phyloP scores from a whole-genome alignment of 768 basidiomycete genomes.

The Boletus edulis region DNA sequence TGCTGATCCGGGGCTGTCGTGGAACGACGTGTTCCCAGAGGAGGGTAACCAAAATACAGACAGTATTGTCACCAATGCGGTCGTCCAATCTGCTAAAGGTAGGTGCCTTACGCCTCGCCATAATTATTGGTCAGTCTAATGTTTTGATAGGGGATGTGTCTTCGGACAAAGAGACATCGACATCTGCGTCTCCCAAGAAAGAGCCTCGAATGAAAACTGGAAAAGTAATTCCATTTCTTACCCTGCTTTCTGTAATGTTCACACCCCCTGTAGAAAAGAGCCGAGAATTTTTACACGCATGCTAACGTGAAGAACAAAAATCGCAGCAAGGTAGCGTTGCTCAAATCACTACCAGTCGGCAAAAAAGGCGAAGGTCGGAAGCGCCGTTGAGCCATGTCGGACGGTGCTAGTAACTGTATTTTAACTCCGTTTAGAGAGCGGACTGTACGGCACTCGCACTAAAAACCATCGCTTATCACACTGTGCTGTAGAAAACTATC shows the following conservation, averaged over 20 bases:
- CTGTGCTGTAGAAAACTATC: conserved; percentile 14
- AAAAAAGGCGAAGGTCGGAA: conserved; percentile 45
- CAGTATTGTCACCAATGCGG: conserved; percentile 12
- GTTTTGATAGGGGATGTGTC: conserved; percentile 25
- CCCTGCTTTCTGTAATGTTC: conserved; percentile 3
- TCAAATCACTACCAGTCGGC: conserved; percentile 55
- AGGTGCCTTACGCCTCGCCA: conserved; percentile 6
- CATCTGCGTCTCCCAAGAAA: conserved; percentile 42
- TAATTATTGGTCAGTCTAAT: conserved; percentile 8
- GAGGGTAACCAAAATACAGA: conserved; percentile 27
- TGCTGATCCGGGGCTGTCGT: conserved; percentile 58
- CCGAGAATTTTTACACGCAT: conserved; percentile 82
- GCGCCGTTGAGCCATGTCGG: conserved; percentile 25
- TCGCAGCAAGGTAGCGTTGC: conserved; percentile 57
- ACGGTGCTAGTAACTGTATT: conserved; percentile 19
- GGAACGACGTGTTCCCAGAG: conserved; percentile 86
- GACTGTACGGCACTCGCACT: conserved; percentile 5
- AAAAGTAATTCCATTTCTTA: conserved; percentile 53
- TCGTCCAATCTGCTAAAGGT: conserved; percentile 16
- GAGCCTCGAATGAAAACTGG: conserved; percentile 88
- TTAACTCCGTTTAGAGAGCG: background rate
- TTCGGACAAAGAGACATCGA: conserved; percentile 35
- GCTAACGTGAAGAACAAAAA: conserved; percentile 90
- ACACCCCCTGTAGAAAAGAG: conserved; percentile 62
- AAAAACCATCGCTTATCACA: conserved; percentile 5